These are phyloP conservation scores for Pythium brachiatum DNA, from an alignment of 352 stramenopile species.

Conservation along the genomic window DNA sequence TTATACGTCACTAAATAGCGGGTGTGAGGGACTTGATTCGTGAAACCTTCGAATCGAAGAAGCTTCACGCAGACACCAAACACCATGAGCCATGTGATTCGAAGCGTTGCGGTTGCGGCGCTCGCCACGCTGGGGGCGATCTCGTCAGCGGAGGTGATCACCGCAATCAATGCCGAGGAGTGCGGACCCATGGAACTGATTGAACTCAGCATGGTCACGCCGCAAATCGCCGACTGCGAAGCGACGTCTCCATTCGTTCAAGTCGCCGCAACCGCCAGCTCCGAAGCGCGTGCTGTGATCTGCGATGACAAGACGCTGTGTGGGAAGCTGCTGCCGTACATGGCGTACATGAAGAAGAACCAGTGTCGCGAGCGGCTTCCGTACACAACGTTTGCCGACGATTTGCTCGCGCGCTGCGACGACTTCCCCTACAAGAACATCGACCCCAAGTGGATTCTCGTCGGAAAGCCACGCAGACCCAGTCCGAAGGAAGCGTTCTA, in stretches of 20 bases:
- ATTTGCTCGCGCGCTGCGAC: slow-evolving; percentile 10
- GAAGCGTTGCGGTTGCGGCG: not conserved
- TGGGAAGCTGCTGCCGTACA: slow-evolving; percentile 9
- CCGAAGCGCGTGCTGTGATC: not conserved
- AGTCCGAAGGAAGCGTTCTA: not conserved
- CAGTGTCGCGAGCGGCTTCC: slow-evolving; percentile 2
- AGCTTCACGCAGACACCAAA: not conserved
- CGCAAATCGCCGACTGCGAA: slow-evolving; percentile 2
- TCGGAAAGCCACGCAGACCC: not conserved
- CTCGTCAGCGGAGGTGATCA: slow-evolving; percentile 5
- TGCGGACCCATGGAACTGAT: slow-evolving; percentile 9
- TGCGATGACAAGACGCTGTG: slow-evolving; percentile 6
- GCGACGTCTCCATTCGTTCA: slow-evolving; percentile 1
- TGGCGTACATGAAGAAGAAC: slow-evolving; percentile 16
- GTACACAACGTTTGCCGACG: slow-evolving; percentile 5
- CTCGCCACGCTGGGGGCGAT: not conserved
- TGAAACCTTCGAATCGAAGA: not conserved
- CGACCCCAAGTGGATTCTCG: slow-evolving; percentile 21
- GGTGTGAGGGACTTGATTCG: not conserved
- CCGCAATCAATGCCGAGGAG: not conserved
- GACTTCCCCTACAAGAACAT: slow-evolving; percentile 10
- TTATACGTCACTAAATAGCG: not conserved
- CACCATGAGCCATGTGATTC: not conserved
- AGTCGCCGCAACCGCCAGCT: not conserved
- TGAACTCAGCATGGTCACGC: slow-evolving; percentile 13